Conservation (phyloP, 768 basidiomycete genomes). For the Panaeolus papilionaceus region DNA sequence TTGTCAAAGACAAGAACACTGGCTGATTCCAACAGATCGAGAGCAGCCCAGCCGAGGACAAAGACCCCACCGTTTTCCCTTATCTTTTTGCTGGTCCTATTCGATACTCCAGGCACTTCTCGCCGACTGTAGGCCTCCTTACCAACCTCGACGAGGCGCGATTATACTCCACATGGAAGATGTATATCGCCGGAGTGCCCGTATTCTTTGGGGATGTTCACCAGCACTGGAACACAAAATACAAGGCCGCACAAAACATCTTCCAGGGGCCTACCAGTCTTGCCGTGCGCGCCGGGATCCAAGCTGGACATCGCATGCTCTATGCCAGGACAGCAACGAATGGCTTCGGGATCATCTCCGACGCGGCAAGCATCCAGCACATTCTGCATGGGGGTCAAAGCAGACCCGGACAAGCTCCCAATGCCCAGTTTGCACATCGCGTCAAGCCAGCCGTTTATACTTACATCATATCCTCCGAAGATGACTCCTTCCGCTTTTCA, state of each 20-base stretch:
- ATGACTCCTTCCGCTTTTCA: conserved; percentile 81
- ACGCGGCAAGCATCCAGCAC: conserved; percentile 50
- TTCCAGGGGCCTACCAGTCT: conserved; percentile 66
- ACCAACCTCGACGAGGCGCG: conserved; percentile 66
- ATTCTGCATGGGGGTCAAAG: conserved; percentile 55
- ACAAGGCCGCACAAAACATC: conserved; percentile 75
- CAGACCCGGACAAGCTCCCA: conserved; percentile 19
- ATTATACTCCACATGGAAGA: conserved; percentile 83
- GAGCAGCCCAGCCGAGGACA: conserved; percentile 48
- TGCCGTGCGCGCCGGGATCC: conserved; percentile 71
- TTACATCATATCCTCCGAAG: conserved; percentile 79
- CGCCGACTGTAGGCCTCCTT: conserved; percentile 70
- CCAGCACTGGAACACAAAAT: conserved; percentile 72
- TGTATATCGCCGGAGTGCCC: conserved; percentile 65
- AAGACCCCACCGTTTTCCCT: conserved; percentile 46
- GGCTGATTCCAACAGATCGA: conserved; percentile 52
- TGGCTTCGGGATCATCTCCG: conserved; percentile 63
- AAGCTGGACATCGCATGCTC: conserved; percentile 74
- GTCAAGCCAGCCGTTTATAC: conserved; percentile 88
- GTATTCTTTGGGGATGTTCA: conserved; percentile 62
- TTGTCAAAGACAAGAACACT: neutral
- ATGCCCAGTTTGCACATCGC: conserved; percentile 40
- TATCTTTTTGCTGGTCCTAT: conserved; percentile 80
- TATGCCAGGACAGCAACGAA: conserved; percentile 73
- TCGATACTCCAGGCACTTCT: conserved; percentile 73